These are phyloP conservation scores for Aspergillus intermedius DNA, from an alignment of 2,329 filamentous ascomycete genomes.

Conservation along the genomic window DNA sequence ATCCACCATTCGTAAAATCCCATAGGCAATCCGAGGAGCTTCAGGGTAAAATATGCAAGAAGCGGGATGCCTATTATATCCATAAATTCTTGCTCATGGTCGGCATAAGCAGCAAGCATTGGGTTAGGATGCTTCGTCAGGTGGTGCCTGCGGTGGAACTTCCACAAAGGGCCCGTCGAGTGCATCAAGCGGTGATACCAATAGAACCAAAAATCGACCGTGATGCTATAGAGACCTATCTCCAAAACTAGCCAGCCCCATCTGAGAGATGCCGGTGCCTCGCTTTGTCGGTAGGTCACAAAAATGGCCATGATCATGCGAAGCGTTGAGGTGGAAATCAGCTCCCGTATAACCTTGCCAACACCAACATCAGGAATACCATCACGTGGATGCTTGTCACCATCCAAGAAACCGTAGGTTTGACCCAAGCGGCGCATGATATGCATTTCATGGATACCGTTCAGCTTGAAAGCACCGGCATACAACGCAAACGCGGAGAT, in stretches of 20 bases:
- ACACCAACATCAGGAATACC: slow-evolving; percentile 36
- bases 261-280: slow-evolving; percentile 15
- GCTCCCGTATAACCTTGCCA: slow-evolving; percentile 22
- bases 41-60: slow-evolving; percentile 30
- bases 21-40: slow-evolving; percentile 31
- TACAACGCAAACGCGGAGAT: slow-evolving; percentile 32
- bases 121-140: slow-evolving; percentile 39
- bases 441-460: slow-evolving; percentile 33
- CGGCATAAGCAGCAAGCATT: slow-evolving; percentile 35
- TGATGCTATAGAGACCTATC: slow-evolving; percentile 1
- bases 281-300: slow-evolving; percentile 16
- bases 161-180: slow-evolving; percentile 32
- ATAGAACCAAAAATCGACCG: slow-evolving; percentile 1
- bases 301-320: slow-evolving; percentile 26
- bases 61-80: slow-evolving; percentile 36
- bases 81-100: slow-evolving; percentile 35
- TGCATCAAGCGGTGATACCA: slow-evolving; percentile 37
- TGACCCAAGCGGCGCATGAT: slow-evolving; percentile 33
- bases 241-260: slow-evolving; percentile 12
- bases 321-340: slow-evolving; percentile 24
- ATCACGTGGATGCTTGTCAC: slow-evolving; percentile 39
- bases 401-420: slow-evolving; percentile 37
- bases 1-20: slow-evolving; percentile 42
- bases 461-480: slow-evolving; percentile 30
- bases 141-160: slow-evolving; percentile 39